Evolutionary conservation across 2,329 filamentous ascomycete species (phyloP).

Genomic region (Hypomyces rosellus): DNA sequence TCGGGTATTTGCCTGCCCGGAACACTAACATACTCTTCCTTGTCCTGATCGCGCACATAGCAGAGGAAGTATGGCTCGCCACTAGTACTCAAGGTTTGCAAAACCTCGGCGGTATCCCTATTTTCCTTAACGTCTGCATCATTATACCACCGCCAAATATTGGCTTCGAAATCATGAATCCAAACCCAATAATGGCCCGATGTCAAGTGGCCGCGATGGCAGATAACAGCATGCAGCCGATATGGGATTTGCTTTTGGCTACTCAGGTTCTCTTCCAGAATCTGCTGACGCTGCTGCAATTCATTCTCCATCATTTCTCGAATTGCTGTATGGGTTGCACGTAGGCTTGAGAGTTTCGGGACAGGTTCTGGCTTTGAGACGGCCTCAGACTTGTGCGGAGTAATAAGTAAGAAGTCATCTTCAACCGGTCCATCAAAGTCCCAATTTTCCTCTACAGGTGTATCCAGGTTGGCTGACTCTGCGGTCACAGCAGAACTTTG

Average conservation of each 20-base stretch:
- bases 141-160: slow-evolving; percentile 90
- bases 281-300: slow-evolving; percentile 22
- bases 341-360: slow-evolving; percentile 13
- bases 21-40: slow-evolving; percentile 46
- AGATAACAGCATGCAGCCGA: slow-evolving; percentile 84
- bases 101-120: slow-evolving; percentile 60
- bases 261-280: slow-evolving; percentile 27
- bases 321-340: slow-evolving; percentile 22
- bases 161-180: slow-evolving; percentile 79
- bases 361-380: neutral
- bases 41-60: slow-evolving; percentile 66
- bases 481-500: slow-evolving; percentile 1
- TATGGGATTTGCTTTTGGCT: slow-evolving; percentile 64
- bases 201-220: slow-evolving; percentile 68
- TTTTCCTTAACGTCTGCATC: slow-evolving; percentile 71
- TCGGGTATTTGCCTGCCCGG: slow-evolving; percentile 31
- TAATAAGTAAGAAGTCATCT: slow-evolving; percentile 29
- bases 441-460: slow-evolving; percentile 24
- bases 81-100: slow-evolving; percentile 57
- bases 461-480: slow-evolving; percentile 1
- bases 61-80: slow-evolving; percentile 81
- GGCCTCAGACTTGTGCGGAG: slow-evolving; percentile 9
- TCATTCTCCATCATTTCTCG: slow-evolving; percentile 43
- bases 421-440: slow-evolving; percentile 34
- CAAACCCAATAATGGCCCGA: slow-evolving; percentile 96